Base-by-base conservation (phyloP, 352 stramenopile species). In the Pythium phragmiticola region DNA sequence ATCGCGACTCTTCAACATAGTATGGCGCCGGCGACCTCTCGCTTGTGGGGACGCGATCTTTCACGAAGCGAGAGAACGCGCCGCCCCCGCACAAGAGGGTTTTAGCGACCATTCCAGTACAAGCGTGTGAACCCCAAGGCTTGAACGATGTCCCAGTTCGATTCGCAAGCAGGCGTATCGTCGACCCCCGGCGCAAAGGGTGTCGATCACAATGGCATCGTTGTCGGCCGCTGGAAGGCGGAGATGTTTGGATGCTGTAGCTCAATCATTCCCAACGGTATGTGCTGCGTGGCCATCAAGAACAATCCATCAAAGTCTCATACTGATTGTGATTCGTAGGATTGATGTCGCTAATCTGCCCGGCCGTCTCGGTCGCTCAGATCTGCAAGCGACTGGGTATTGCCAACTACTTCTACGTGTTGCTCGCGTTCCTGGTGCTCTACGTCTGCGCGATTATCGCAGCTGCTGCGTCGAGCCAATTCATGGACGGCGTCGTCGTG, bases 331-430 rank as follows among this genome's bases (percentile, higher is more conserved):
- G 4, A 57, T n/a, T 12, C 56, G 14, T 17, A 78, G 71, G 13
- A 1, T 54, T 48, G 39, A 76, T 78, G 68, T 36, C 71, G n/a
- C 39, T 63, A 5, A 36, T 69, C 39, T 75, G 68, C 14, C 71
- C 68, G 0, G 67, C 50, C 3, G 28, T 88, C 33, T 78, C 73
- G 21, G 62, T 88, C 46, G 79, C 77, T 28, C 76, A 86, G 61
- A 67, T 88, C 52, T 76, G 53, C 19, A 49, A 73, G 14, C 75
- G 75, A 33, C 37, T 88, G 7, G 76, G 75, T 3, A 54, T 89
- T 41, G 61, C 65, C 28, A 72, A 70, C 42, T 85, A 72, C 63
- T 76, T 67, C 58, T 42, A 49, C 0, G 72, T 88, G 26, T 51
- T 88, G 17, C 42, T 63, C 4, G 60, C 68, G 6, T 81, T 76